Evolutionary conservation across 176 grass and related monocot genomes (phyloP).

Genomic region (Poa pratensis): DNA sequence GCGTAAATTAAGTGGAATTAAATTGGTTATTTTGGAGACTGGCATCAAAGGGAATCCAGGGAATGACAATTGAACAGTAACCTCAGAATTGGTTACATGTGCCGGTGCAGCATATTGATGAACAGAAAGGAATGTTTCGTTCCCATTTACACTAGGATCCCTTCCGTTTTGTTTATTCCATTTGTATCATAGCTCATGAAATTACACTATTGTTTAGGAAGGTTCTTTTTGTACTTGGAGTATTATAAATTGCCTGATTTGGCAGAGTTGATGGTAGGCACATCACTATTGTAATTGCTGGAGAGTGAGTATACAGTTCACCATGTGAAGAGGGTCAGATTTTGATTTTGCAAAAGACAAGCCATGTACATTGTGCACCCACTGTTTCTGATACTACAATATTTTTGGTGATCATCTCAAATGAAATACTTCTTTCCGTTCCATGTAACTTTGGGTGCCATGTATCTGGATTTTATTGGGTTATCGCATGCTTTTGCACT

Average conservation of each 20-base stretch:
- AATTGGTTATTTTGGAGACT: conserved; percentile 68
- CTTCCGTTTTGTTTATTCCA: conserved; percentile 57
- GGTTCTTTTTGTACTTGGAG: conserved; percentile 60
- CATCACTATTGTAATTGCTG: conserved; percentile 62
- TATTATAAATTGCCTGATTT: conserved; percentile 54
- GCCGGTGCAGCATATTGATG: conserved; percentile 42
- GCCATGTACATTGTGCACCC: conserved; percentile 23
- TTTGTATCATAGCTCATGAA: conserved; percentile 81
- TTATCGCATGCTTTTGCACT: not conserved
- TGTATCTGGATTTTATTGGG: not conserved
- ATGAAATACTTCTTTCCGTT: not conserved
- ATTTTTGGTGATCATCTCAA: conserved; percentile 9
- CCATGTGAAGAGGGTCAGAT: conserved; percentile 50
- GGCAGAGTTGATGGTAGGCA: conserved; percentile 49
- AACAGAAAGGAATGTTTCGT: conserved; percentile 48
- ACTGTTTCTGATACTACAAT: not conserved
- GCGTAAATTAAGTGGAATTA: conserved; percentile 55
- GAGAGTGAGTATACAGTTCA: conserved; percentile 46
- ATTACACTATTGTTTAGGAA: conserved; percentile 51
- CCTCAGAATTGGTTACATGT: conserved; percentile 30
- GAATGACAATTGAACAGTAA: conserved; percentile 40
- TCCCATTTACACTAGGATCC: conserved; percentile 47
- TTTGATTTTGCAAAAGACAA: conserved; percentile 48
- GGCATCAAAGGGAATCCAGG: conserved; percentile 40
- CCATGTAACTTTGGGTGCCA: not conserved